phyloP scores from a whole-genome alignment of 768 basidiomycete species.

The Mycena latifolia region DNA sequence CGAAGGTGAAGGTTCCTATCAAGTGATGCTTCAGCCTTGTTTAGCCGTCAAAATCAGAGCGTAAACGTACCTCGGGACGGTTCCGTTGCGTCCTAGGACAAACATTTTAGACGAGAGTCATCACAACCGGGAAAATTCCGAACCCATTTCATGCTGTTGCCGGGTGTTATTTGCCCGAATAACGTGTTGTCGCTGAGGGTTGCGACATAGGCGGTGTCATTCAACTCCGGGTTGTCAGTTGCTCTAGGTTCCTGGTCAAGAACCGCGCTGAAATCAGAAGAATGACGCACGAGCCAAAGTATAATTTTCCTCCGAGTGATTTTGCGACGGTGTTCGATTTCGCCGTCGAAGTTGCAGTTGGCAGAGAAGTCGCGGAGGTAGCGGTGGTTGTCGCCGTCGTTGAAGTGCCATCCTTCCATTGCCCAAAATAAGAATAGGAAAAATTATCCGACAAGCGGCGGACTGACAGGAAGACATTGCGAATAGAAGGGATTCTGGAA shows the following conservation, averaged over 20 bases:
- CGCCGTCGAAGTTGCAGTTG: slow-evolving; percentile 40
- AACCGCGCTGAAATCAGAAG: not conserved
- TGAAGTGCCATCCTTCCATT: not conserved
- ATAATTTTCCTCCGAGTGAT: slow-evolving; percentile 53
- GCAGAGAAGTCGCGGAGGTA: slow-evolving; percentile 32
- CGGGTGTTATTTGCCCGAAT: slow-evolving; percentile 60
- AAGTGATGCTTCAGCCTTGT: not conserved
- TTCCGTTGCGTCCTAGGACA: slow-evolving; percentile 65
- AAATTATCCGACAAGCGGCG: too few relatives aligned
- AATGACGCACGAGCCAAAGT: slow-evolving; percentile 53
- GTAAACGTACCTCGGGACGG: slow-evolving; percentile 55
- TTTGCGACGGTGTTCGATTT: slow-evolving; percentile 52
- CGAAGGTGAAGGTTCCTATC: slow-evolving; percentile 55
- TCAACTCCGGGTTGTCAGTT: slow-evolving; percentile 60
- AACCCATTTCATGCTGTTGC: slow-evolving; percentile 69
- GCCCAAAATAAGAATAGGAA: not conserved
- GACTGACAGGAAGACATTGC: slow-evolving; percentile 26
- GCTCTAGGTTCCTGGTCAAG: slow-evolving; percentile 38
- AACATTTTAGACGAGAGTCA: not conserved
- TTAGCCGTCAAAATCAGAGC: not conserved
- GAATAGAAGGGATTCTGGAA: slow-evolving; percentile 25
- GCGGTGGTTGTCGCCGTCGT: slow-evolving; percentile 16
- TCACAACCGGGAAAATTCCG: slow-evolving; percentile 11
- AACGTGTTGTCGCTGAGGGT: slow-evolving; percentile 50
- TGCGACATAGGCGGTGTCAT: slow-evolving; percentile 51